Percentiles rank a stretch among this genome's conserved stretches.
Conservation (phyloP, 306 rosid species). For the Trichosanthes truncata region DNA sequence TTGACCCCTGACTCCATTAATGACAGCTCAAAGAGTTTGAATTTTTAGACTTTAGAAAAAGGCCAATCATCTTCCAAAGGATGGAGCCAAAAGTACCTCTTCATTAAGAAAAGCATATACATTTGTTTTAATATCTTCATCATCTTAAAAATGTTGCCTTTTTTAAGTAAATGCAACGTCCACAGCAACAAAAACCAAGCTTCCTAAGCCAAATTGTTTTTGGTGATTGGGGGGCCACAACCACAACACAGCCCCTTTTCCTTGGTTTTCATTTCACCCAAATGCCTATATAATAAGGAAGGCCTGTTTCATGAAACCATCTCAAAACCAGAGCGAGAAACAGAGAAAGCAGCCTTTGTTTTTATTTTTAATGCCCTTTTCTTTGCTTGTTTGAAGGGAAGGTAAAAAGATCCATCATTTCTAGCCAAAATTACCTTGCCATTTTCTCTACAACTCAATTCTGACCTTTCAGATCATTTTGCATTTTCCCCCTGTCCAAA, state of each 20-base stretch:
- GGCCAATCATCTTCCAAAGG: not conserved
- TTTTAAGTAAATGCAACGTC: not conserved
- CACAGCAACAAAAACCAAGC: not conserved
- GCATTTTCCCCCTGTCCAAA: not conserved
- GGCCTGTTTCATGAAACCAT: slow-evolving; percentile 18
- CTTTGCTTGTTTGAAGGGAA: slow-evolving; percentile 34
- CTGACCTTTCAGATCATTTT: not conserved
- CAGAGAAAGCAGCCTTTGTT: slow-evolving; percentile 19
- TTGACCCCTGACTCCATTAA: not conserved
- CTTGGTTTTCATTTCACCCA: not conserved
- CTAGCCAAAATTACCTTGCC: slow-evolving; percentile 27
- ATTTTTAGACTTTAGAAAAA: not conserved
- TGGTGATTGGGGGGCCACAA: slow-evolving; percentile 11
- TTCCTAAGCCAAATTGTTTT: not conserved
- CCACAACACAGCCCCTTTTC: not conserved
- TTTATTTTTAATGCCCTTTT: slow-evolving; percentile 9
- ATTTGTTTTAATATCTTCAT: not conserved
- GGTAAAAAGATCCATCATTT: slow-evolving; percentile 39
- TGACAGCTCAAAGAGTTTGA: not conserved
- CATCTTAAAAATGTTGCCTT: not conserved
- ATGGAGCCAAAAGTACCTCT: not conserved
- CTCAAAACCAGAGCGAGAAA: slow-evolving; percentile 24
- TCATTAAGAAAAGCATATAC: not conserved
- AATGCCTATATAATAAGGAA: slow-evolving; percentile 40
- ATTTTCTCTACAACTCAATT: slow-evolving; percentile 25